phyloP scores from a whole-genome alignment of 495 filamentous ascomycete species.

The Aspergillus asperescens region DNA sequence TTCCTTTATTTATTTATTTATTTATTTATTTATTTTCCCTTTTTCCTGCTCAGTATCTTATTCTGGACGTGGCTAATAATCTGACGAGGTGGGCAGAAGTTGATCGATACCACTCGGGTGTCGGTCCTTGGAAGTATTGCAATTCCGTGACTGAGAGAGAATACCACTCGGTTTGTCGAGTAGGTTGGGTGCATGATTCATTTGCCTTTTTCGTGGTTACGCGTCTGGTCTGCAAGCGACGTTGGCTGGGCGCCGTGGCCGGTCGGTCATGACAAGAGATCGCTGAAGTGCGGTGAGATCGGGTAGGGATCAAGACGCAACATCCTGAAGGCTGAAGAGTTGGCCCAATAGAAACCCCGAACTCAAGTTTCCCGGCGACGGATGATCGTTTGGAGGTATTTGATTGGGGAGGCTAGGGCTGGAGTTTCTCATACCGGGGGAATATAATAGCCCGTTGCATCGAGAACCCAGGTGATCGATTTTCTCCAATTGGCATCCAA shows the following conservation, averaged over 20 bases:
- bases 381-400: too few species aligned
- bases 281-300: not conserved
- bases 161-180: not conserved
- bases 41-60: too few species aligned
- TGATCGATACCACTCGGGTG: too few species aligned
- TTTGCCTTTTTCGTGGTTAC: not conserved
- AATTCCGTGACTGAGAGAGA: not conserved
- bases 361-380: not conserved
- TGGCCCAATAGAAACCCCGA: not conserved
- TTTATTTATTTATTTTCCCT: too few species aligned
- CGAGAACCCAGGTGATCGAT: constrained; percentile 35
- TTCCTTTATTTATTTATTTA: too few species aligned
- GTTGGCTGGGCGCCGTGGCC: not conserved
- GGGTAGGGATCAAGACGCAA: not conserved
- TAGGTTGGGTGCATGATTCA: not conserved
- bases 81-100: too few species aligned
- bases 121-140: not conserved
- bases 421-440: constrained; percentile 15
- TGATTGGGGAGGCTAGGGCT: too few species aligned
- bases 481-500: constrained; percentile 32
- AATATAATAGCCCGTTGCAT: constrained; percentile 36
- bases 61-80: too few species aligned
- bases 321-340: not conserved
- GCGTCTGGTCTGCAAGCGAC: not conserved
- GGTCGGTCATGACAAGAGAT: too few species aligned